phyloP scores from a whole-genome alignment of 2,329 filamentous ascomycete species.

The Arthrobotrys iridis region DNA sequence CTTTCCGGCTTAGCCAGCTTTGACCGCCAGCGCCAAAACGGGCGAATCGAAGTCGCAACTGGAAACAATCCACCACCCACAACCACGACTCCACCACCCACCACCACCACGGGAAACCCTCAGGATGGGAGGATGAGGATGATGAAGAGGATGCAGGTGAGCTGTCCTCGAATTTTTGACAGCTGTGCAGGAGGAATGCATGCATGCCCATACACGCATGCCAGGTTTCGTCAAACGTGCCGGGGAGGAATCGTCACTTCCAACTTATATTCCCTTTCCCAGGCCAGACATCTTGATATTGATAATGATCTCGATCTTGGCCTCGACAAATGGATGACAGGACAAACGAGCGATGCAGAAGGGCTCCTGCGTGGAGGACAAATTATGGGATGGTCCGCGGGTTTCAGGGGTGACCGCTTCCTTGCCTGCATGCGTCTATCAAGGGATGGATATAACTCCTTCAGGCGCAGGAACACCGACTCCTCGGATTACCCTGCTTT shows the following conservation, averaged over 20 bases:
- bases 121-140: not conserved
- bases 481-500: not conserved
- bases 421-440: constrained; percentile 14
- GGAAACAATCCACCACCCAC: not conserved
- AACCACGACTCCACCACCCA: not conserved
- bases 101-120: not conserved
- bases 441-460: constrained; percentile 24
- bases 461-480: constrained; percentile 8
- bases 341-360: not conserved
- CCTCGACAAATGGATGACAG: not conserved
- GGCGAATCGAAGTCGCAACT: constrained; percentile 31
- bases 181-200: too few species aligned
- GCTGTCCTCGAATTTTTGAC: too few species aligned
- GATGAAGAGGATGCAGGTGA: too few species aligned
- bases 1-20: constrained; percentile 24
- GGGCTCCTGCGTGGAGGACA: too few species aligned
- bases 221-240: too few species aligned
- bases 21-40: constrained; percentile 48
- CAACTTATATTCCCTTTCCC: too few species aligned
- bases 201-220: too few species aligned
- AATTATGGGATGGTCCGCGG: not conserved
- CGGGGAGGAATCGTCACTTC: too few species aligned
- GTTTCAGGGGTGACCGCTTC: constrained; percentile 6
- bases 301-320: too few species aligned
- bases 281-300: too few species aligned